These are phyloP conservation scores for Corniculantispora saksenae DNA, from an alignment of 2,329 filamentous ascomycete genomes.

Conservation along the genomic window DNA sequence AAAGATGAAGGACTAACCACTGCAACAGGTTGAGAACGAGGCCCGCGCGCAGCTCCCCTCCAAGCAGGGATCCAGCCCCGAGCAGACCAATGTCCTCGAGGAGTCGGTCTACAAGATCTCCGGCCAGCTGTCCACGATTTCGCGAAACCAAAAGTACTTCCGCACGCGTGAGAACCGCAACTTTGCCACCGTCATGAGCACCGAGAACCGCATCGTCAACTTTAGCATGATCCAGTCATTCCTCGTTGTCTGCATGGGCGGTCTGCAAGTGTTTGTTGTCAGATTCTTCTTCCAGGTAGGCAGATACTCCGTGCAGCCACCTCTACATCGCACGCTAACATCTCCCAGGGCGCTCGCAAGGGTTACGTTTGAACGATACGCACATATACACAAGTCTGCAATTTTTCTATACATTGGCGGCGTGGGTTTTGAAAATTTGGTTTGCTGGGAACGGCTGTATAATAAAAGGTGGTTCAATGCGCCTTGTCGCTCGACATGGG, in stretches of 20 bases:
- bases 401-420: slow-evolving; percentile 30
- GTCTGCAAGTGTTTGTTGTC: slow-evolving; percentile 93
- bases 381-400: slow-evolving; percentile 25
- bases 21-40: slow-evolving; percentile 82
- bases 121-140: slow-evolving; percentile 88
- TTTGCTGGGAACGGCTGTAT: slow-evolving; percentile 31
- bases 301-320: neutral
- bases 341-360: slow-evolving; percentile 61
- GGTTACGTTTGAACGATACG: slow-evolving; percentile 60
- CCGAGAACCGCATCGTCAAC: slow-evolving; percentile 93
- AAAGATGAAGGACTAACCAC: slow-evolving; percentile 19
- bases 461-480: slow-evolving; percentile 26
- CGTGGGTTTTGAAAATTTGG: slow-evolving; percentile 33
- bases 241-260: slow-evolving; percentile 94
- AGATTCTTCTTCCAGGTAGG: slow-evolving; percentile 95
- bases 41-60: slow-evolving; percentile 77
- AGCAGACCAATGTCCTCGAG: slow-evolving; percentile 86
- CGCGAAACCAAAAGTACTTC: slow-evolving; percentile 98
- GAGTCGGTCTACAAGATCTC: slow-evolving; percentile 96
- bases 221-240: slow-evolving; percentile 91
- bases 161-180: slow-evolving; percentile 97
- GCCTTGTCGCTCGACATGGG: slow-evolving; percentile 5
- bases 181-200: slow-evolving; percentile 96
- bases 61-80: slow-evolving; percentile 83
- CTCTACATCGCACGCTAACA: slow-evolving; percentile 17